Percentiles rank a stretch among this genome's conserved stretches.
These are phyloP conservation scores for Ustilaginoidea virens DNA, from an alignment of 2,329 filamentous ascomycete species.

Conservation along the genomic window DNA sequence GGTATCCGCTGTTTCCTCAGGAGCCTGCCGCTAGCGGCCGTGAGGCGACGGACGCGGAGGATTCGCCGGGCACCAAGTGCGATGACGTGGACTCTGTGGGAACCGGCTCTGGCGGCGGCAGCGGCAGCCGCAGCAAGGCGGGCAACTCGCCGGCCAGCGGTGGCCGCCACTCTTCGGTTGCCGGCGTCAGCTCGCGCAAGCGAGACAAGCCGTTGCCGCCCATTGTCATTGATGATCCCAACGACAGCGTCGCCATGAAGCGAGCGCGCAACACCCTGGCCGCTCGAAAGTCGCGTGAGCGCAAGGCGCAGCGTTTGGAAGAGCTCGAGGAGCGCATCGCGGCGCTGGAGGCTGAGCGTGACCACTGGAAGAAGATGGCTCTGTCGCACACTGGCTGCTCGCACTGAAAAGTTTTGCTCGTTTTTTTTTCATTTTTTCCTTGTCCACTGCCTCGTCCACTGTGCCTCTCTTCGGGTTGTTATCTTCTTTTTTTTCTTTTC, in stretches of 20 bases:
- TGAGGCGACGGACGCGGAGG: slow-evolving; percentile 15
- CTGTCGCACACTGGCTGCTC: slow-evolving; percentile 17
- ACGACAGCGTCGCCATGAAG: slow-evolving; percentile 71
- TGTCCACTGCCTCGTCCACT: background rate
- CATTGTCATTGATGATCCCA: slow-evolving; percentile 60
- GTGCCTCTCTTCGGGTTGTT: background rate
- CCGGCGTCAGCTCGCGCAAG: slow-evolving; percentile 58
- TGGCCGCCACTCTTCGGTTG: slow-evolving; percentile 48
- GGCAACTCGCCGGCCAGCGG: slow-evolving; percentile 25
- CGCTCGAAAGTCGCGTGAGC: slow-evolving; percentile 80
- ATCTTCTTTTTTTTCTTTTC: background rate
- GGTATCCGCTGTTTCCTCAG: slow-evolving; percentile 61
- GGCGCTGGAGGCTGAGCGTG: slow-evolving; percentile 49
- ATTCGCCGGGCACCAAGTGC: slow-evolving; percentile 26
- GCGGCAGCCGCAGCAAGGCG: slow-evolving; percentile 31
- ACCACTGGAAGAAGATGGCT: slow-evolving; percentile 48
- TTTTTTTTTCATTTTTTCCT: background rate
- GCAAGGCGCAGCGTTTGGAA: slow-evolving; percentile 65
- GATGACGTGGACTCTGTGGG: slow-evolving; percentile 33
- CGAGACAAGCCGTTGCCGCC: slow-evolving; percentile 69
- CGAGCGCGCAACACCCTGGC: slow-evolving; percentile 87
- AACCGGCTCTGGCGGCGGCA: slow-evolving; percentile 21
- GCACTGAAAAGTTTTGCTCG: slow-evolving; percentile 2
- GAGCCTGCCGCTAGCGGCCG: slow-evolving; percentile 14
- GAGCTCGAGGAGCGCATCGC: slow-evolving; percentile 60